These are phyloP conservation scores for Ogataea paradorogensis DNA, from an alignment of 805 yeast genomes.

Conservation along the genomic window DNA sequence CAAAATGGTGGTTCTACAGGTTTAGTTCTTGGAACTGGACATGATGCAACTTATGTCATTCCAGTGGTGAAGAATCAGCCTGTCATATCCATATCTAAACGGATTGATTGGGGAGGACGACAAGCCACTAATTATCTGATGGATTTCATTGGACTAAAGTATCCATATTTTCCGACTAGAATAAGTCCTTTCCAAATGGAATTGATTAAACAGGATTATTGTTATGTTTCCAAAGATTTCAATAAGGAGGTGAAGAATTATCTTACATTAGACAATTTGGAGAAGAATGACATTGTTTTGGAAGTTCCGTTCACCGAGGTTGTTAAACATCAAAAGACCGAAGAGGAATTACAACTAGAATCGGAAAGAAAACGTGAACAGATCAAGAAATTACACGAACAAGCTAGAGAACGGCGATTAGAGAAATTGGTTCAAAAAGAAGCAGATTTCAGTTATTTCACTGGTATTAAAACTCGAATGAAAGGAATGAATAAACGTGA, in stretches of 20 bases:
- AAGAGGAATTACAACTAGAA: conserved; percentile 74
- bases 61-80: conserved; percentile 79
- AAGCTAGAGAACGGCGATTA: conserved; percentile 78
- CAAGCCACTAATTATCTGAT: conserved; percentile 63
- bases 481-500: conserved; percentile 50
- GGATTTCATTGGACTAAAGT: conserved; percentile 68
- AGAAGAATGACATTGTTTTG: conserved; percentile 65
- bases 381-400: conserved; percentile 87
- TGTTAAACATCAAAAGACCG: conserved; percentile 68
- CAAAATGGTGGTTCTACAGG: conserved; percentile 61
- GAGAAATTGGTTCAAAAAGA: conserved; percentile 81
- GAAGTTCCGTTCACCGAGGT: conserved; percentile 79
- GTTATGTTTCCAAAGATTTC: conserved; percentile 73
- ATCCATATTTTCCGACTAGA: conserved; percentile 86
- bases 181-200: conserved; percentile 62
- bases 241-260: conserved; percentile 54
- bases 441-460: conserved; percentile 72
- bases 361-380: conserved; percentile 80
- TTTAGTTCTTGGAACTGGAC: conserved; percentile 77
- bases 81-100: conserved; percentile 60
- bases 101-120: conserved; percentile 92
- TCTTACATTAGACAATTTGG: conserved; percentile 62
- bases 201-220: conserved; percentile 66
- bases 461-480: conserved; percentile 53
- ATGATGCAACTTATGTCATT: conserved; percentile 76